phyloP scores from a whole-genome alignment of 2,329 filamentous ascomycete genomes.

The Claviceps citrina region DNA sequence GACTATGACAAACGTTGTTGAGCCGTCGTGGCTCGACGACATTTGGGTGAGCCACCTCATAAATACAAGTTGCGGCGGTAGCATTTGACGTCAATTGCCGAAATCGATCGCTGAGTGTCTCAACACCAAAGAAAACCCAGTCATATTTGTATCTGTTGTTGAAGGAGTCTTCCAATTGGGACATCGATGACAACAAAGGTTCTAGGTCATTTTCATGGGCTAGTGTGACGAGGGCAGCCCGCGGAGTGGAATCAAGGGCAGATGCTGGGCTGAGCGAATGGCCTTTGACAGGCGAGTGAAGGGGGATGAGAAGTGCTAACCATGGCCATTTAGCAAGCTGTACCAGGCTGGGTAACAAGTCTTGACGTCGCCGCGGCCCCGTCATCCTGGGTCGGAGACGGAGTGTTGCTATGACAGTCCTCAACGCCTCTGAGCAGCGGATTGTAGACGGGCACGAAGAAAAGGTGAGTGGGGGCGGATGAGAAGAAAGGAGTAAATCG shows the following conservation, averaged over 20 bases:
- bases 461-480: background rate
- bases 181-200: slow-evolving; percentile 28
- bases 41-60: slow-evolving; percentile 57
- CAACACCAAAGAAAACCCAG: slow-evolving; percentile 79
- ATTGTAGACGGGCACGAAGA: background rate
- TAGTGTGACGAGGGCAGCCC: slow-evolving; percentile 19
- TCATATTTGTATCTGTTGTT: slow-evolving; percentile 73
- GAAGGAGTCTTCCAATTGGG: slow-evolving; percentile 43
- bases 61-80: slow-evolving; percentile 56
- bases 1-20: background rate
- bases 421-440: background rate
- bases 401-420: slow-evolving; percentile 2
- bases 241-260: slow-evolving; percentile 12
- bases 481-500: background rate
- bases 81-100: slow-evolving; percentile 50
- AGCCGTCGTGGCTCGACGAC: slow-evolving; percentile 43
- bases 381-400: slow-evolving; percentile 6
- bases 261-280: slow-evolving; percentile 6
- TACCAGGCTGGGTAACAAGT: slow-evolving; percentile 1
- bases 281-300: slow-evolving; percentile 7
- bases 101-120: slow-evolving; percentile 64
- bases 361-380: slow-evolving; percentile 1
- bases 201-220: slow-evolving; percentile 17
- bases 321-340: slow-evolving; percentile 4
- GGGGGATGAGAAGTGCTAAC: slow-evolving; percentile 3